A percentile compares a stretch with the other conserved stretches of the same genome.
Evolutionary conservation across 768 basidiomycete species (phyloP).

Genomic region (Leccinum disarticulatum): DNA sequence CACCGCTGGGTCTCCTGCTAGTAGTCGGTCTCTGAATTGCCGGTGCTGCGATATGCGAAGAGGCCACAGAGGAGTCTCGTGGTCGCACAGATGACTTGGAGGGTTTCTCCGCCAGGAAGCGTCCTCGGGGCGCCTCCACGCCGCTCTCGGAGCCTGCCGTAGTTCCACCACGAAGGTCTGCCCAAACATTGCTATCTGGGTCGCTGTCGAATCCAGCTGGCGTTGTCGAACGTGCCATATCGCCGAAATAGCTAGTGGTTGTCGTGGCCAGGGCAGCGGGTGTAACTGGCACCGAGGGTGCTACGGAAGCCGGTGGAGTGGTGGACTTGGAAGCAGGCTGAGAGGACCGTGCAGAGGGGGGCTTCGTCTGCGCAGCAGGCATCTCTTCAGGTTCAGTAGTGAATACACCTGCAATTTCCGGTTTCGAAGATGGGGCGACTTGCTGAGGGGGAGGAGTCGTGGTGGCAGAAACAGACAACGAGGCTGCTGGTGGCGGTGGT

Average conservation of each 20-base stretch:
- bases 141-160: constrained; percentile 18
- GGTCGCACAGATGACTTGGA: constrained; percentile 28
- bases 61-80: constrained; percentile 25
- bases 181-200: constrained; percentile 30
- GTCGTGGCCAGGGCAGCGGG: constrained; percentile 18
- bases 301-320: constrained; percentile 19
- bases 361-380: constrained; percentile 3
- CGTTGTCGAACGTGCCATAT: constrained; percentile 28
- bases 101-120: constrained; percentile 14
- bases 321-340: constrained; percentile 17
- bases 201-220: constrained; percentile 24
- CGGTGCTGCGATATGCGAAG: constrained; percentile 22
- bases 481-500: constrained; percentile 17
- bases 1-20: constrained; percentile 29
- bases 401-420: constrained; percentile 45
- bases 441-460: constrained; percentile 13
- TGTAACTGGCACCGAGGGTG: constrained; percentile 24
- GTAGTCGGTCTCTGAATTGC: constrained; percentile 21
- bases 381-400: constrained; percentile 49
- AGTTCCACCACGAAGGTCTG: constrained; percentile 13
- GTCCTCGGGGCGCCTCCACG: constrained; percentile 23
- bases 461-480: constrained; percentile 18
- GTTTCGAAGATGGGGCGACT: constrained; percentile 24
- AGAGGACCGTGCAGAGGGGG: constrained; percentile 15
- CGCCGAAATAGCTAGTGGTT: constrained; percentile 21